A percentile compares a stretch with the other conserved stretches of the same genome.
These are phyloP conservation scores for Smittium culicis DNA, from an alignment of 371 early-diverging fungal species.

Conservation along the genomic window DNA sequence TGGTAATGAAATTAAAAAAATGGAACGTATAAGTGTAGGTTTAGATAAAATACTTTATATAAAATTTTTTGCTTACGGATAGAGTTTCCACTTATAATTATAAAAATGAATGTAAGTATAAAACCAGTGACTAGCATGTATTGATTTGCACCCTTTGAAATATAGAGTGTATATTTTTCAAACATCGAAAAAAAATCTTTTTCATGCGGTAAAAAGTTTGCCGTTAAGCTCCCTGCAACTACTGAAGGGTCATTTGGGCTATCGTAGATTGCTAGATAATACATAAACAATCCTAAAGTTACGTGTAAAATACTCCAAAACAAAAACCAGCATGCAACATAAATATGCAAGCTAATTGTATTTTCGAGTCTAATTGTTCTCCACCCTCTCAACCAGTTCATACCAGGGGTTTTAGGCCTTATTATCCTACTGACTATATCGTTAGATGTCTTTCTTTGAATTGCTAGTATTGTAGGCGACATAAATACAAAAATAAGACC, in stretches of 20 bases:
- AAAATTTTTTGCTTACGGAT: slow-evolving; percentile 6
- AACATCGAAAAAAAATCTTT: neutral
- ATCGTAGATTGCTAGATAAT: neutral
- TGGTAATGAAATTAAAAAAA: too few relatives aligned
- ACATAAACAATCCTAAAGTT: slow-evolving; percentile 1
- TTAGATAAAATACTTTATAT: too few relatives aligned
- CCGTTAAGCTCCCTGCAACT: too few relatives aligned
- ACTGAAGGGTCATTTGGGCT: neutral
- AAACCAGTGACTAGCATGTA: slow-evolving; percentile 50
- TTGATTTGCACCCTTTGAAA: slow-evolving; percentile 25
- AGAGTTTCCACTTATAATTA: slow-evolving; percentile 37
- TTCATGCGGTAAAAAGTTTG: too few relatives aligned
- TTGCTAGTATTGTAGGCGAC: slow-evolving; percentile 30
- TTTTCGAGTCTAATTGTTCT: slow-evolving; percentile 47
- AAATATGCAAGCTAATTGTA: slow-evolving; percentile 55
- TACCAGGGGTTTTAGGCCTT: neutral
- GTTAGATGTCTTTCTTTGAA: slow-evolving; percentile 37
- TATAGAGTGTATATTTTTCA: neutral
- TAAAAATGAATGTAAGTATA: slow-evolving; percentile 42
- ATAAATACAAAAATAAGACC: slow-evolving; percentile 32
- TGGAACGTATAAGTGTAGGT: too few relatives aligned
- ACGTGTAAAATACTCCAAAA: slow-evolving; percentile 45
- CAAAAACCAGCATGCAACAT: slow-evolving; percentile 42
- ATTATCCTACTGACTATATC: neutral
- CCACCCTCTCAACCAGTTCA: slow-evolving; percentile 15